Conservation (phyloP, 805 yeast genomes). For the Blastobotrys americana region DNA sequence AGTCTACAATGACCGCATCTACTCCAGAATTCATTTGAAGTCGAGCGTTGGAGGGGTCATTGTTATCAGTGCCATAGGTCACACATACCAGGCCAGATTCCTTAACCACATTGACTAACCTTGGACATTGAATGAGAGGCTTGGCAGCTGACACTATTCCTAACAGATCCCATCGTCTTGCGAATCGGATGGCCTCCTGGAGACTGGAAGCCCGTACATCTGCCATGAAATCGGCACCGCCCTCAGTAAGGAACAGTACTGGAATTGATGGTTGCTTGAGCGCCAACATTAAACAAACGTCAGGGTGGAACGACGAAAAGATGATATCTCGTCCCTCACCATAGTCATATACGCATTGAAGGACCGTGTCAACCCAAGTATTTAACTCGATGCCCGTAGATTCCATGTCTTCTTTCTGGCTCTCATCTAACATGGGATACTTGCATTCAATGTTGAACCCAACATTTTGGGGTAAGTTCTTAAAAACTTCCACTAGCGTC, state of each 20-base stretch:
- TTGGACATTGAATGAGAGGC: conserved; percentile 81
- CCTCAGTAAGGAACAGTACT: conserved; percentile 79
- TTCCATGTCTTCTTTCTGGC: conserved; percentile 82
- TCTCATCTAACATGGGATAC: conserved; percentile 93
- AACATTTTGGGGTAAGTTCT: conserved; percentile 69
- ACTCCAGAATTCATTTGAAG: conserved; percentile 90
- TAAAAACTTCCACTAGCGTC: conserved; percentile 76
- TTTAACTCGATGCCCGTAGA: conserved; percentile 77
- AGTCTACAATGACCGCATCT: conserved; percentile 97
- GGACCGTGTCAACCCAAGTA: conserved; percentile 79
- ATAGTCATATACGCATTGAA: conserved; percentile 70
- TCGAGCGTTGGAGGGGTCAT: conserved; percentile 74
- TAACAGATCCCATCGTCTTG: conserved; percentile 81
- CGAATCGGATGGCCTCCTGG: conserved; percentile 86
- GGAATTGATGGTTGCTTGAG: conserved; percentile 93
- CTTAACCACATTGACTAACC: conserved; percentile 86
- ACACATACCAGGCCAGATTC: conserved; percentile 88
- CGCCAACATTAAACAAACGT: conserved; percentile 75
- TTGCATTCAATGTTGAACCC: conserved; percentile 94
- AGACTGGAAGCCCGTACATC: conserved; percentile 81
- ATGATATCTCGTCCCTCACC: conserved; percentile 76
- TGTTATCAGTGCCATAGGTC: conserved; percentile 80
- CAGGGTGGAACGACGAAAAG: conserved; percentile 92
- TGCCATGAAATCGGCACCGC: conserved; percentile 80
- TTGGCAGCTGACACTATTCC: conserved; percentile 88